A percentile compares a stretch with the other conserved stretches of the same genome.
These are phyloP conservation scores for Haematococcus sp. DNA, from an alignment of 139 green algal genomes.

Conservation along the genomic window DNA sequence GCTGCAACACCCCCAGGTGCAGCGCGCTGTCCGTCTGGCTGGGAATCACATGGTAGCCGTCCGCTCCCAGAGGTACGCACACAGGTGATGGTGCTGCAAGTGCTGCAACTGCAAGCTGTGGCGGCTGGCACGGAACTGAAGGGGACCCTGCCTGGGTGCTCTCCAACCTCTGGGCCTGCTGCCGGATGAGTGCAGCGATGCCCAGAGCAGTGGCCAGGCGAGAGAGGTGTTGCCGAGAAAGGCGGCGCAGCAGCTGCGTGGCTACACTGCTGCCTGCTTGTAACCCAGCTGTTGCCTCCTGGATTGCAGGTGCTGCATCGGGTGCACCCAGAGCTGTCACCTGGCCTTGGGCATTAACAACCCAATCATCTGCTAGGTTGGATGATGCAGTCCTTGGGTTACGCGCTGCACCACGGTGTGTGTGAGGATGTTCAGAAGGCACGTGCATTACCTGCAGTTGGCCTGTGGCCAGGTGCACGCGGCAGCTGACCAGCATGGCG, in stretches of 20 bases:
- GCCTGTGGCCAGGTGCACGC: constrained; percentile 19
- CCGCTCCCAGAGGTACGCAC: too few species aligned
- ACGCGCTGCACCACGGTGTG: neutral
- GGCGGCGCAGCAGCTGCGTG: too few species aligned
- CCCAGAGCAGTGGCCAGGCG: neutral
- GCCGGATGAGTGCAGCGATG: neutral
- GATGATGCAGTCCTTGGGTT: too few species aligned
- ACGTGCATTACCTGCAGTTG: constrained; percentile 14
- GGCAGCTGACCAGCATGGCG: constrained; percentile 15
- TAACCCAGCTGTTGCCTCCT: neutral
- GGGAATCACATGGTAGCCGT: constrained; percentile 23
- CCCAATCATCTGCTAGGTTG: neutral
- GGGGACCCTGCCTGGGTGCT: too few species aligned
- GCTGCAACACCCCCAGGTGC: constrained; percentile 48
- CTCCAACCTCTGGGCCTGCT: neutral
- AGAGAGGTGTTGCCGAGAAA: too few species aligned
- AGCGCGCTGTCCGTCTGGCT: constrained; percentile 41
- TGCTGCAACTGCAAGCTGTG: too few species aligned
- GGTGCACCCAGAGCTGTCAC: too few species aligned
- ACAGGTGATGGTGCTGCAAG: too few species aligned
- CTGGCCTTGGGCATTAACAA: too few species aligned
- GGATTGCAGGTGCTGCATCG: too few species aligned
- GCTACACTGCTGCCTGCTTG: neutral
- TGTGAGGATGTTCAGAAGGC: too few species aligned
- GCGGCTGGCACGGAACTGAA: too few species aligned